Evolutionary conservation across 2,329 filamentous ascomycete species (phyloP).

Genomic region (Cladosporium sp.): DNA sequence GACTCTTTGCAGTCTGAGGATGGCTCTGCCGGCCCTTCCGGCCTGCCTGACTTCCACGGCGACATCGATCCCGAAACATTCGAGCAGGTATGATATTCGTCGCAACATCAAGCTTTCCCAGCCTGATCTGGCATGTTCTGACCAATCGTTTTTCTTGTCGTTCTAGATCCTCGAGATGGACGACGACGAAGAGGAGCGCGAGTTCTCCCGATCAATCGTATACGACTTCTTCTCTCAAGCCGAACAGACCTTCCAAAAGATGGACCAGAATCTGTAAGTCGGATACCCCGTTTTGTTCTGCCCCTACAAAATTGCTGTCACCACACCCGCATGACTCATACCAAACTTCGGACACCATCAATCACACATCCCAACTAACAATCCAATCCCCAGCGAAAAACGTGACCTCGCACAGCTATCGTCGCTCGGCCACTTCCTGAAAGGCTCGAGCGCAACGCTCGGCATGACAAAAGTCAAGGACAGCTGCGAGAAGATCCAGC

Average conservation of each 20-base stretch:
- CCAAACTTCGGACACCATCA: neutral
- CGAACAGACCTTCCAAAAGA: constrained; percentile 78
- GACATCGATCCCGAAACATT: constrained; percentile 80
- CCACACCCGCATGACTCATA: constrained; percentile 2
- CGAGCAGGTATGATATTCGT: constrained; percentile 58
- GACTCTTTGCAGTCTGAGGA: constrained; percentile 47
- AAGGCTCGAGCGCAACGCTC: constrained; percentile 93
- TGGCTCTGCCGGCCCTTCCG: constrained; percentile 52
- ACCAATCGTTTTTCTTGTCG: neutral
- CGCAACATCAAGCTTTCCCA: neutral
- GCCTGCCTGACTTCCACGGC: constrained; percentile 67
- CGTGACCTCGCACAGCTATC: constrained; percentile 76
- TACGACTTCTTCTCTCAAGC: constrained; percentile 93
- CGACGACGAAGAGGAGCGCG: constrained; percentile 78
- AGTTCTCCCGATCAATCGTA: constrained; percentile 88
- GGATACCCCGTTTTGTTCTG: neutral
- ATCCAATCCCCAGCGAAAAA: constrained; percentile 54
- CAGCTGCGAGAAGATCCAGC: constrained; percentile 94
- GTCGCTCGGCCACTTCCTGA: constrained; percentile 89
- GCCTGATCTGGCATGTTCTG: neutral
- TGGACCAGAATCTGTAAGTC: constrained; percentile 80
- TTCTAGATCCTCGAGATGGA: constrained; percentile 89
- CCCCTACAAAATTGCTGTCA: neutral
- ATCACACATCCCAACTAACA: neutral
- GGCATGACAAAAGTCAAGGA: constrained; percentile 90